A percentile compares a stretch with the other conserved stretches of the same genome.
phyloP scores from a whole-genome alignment of 345 rosid species.

The Gossypium arboreum region DNA sequence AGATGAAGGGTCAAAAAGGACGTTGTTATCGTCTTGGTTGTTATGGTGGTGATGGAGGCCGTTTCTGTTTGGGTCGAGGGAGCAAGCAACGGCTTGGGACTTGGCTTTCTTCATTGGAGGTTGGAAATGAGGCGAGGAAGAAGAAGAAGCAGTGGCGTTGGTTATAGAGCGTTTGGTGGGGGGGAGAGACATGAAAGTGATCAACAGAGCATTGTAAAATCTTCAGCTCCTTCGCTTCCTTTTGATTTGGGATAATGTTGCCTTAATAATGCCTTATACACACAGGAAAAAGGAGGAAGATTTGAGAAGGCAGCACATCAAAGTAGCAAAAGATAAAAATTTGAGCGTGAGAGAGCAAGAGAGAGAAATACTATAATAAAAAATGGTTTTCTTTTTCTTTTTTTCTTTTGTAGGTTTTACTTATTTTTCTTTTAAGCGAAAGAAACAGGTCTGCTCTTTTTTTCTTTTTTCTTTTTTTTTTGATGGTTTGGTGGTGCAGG shows the following conservation, averaged over 20 bases:
- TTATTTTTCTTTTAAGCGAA: background rate
- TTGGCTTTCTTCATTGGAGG: constrained; percentile 72
- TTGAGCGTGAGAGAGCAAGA: background rate
- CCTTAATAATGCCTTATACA: background rate
- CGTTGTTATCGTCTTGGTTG: constrained; percentile 24
- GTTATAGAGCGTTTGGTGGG: constrained; percentile 53
- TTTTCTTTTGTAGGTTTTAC: background rate
- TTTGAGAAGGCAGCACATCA: constrained; percentile 1
- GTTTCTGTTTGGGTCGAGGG: constrained; percentile 40
- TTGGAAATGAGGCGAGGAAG: constrained; percentile 8
- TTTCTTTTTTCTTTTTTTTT: no score
- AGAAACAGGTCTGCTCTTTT: no score
- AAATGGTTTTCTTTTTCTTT: no score
- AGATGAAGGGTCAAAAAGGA: constrained; percentile 46
- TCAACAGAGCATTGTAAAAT: constrained; percentile 18
- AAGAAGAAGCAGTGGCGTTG: background rate
- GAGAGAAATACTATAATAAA: background rate
- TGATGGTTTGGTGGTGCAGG: no score
- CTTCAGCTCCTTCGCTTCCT: background rate
- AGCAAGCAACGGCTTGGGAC: constrained; percentile 53
- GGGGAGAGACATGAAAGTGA: constrained; percentile 56
- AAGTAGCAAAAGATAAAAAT: background rate
- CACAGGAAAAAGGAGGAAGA: background rate
- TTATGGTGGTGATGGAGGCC: constrained; percentile 37
- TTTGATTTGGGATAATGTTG: constrained; percentile 2